These are phyloP conservation scores for Xenoacremonium recifei DNA, from an alignment of 2,329 filamentous ascomycete species.

Conservation along the genomic window DNA sequence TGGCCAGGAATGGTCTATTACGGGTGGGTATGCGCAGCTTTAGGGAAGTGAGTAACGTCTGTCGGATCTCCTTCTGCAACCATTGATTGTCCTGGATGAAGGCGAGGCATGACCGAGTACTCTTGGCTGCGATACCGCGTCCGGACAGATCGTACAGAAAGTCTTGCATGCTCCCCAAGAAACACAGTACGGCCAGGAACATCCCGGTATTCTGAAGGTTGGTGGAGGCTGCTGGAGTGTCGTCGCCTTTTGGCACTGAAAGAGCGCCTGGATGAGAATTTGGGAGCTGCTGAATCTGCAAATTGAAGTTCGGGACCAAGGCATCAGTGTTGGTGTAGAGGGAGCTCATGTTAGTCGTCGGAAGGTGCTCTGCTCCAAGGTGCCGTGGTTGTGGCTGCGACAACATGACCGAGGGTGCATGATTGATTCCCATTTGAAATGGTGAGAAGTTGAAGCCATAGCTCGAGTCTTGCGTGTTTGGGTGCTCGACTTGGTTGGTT, in stretches of 20 bases:
- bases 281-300: too few relatives aligned
- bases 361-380: too few relatives aligned
- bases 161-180: not conserved
- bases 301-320: not conserved
- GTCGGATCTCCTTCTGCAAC: not conserved
- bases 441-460: too few relatives aligned
- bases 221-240: not conserved
- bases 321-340: conserved; percentile 4
- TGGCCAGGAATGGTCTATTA: conserved; percentile 1
- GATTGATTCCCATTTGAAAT: too few relatives aligned
- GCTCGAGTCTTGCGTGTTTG: too few relatives aligned
- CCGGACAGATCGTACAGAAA: conserved; percentile 6
- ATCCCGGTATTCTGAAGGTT: conserved; percentile 1
- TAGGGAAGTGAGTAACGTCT: accelerated
- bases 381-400: too few relatives aligned
- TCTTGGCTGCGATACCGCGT: not conserved
- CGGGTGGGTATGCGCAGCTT: accelerated
- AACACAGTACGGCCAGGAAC: not conserved
- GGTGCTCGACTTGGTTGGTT: too few relatives aligned
- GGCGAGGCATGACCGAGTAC: accelerated
- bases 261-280: too few relatives aligned
- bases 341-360: not conserved
- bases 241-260: not conserved
- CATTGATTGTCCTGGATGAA: not conserved
- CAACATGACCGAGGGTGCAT: too few relatives aligned